These are phyloP conservation scores for Trametes polyzona DNA, from an alignment of 1,284 basidiomycete species.

Conservation along the genomic window DNA sequence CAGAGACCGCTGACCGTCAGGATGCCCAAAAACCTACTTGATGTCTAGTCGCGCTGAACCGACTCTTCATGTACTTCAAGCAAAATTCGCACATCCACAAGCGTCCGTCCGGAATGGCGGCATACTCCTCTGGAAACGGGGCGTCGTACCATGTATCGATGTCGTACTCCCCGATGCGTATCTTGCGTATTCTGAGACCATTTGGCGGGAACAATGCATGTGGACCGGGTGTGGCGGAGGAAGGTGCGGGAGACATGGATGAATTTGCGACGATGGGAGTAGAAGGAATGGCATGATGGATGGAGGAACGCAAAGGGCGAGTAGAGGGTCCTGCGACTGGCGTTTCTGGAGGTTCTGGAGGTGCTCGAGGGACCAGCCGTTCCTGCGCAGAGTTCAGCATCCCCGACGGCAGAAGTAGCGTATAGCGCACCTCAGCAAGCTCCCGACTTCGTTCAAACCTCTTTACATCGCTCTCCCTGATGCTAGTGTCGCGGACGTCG, in stretches of 20 bases:
- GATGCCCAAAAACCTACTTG: slow-evolving; percentile 55
- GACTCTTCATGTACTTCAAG: slow-evolving; percentile 97
- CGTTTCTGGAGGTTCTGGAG: slow-evolving; percentile 45
- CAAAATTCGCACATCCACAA: slow-evolving; percentile 99
- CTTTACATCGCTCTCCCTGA: slow-evolving; percentile 70
- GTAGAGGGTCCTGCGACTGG: slow-evolving; percentile 60
- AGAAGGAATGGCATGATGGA: slow-evolving; percentile 30
- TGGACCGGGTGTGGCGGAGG: slow-evolving; percentile 41
- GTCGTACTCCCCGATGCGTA: slow-evolving; percentile 94
- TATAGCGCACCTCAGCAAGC: slow-evolving; percentile 67
- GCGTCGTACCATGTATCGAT: slow-evolving; percentile 99
- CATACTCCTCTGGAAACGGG: slow-evolving; percentile 98
- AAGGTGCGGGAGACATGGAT: slow-evolving; percentile 42
- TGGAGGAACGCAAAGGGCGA: slow-evolving; percentile 66
- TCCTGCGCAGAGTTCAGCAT: slow-evolving; percentile 42
- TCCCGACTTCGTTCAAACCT: slow-evolving; percentile 77
- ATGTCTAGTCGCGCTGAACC: slow-evolving; percentile 88
- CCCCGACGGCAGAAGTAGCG: background rate
- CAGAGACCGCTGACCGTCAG: background rate
- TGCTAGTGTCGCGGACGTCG: slow-evolving; percentile 75
- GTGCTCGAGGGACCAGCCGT: slow-evolving; percentile 52
- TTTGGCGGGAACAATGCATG: slow-evolving; percentile 42
- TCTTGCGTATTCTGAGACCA: slow-evolving; percentile 77
- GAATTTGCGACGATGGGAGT: slow-evolving; percentile 29
- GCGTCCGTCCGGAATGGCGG: slow-evolving; percentile 89